Conservation (phyloP, 345 rosid species). For the Pistacia integerrima region DNA sequence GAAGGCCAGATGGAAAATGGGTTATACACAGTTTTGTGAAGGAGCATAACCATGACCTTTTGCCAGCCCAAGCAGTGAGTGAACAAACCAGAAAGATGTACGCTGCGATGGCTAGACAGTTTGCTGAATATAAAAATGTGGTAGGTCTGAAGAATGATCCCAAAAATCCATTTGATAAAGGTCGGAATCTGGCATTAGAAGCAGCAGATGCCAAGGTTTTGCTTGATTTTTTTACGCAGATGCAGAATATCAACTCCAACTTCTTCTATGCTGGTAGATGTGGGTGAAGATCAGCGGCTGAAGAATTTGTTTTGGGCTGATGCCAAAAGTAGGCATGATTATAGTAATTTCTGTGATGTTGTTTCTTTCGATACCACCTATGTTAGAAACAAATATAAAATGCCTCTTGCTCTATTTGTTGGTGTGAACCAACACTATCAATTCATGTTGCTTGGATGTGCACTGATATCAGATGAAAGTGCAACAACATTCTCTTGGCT, state of each 20-base stretch:
- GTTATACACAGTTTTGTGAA: slow-evolving; percentile 57
- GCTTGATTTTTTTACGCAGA: slow-evolving; percentile 46
- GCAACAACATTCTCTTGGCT: slow-evolving; percentile 51
- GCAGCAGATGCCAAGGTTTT: slow-evolving; percentile 45
- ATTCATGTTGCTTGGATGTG: slow-evolving; percentile 59
- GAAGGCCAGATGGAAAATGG: slow-evolving; percentile 66
- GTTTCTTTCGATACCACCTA: slow-evolving; percentile 55
- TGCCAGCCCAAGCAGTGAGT: slow-evolving; percentile 69
- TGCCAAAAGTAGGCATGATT: slow-evolving; percentile 64
- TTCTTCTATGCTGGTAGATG: slow-evolving; percentile 58
- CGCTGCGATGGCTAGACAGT: slow-evolving; percentile 62
- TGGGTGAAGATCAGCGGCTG: slow-evolving; percentile 55
- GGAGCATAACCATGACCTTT: slow-evolving; percentile 69
- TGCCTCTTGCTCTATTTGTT: slow-evolving; percentile 57
- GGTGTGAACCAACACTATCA: slow-evolving; percentile 69
- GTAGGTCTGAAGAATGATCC: slow-evolving; percentile 49
- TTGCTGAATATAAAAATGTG: slow-evolving; percentile 56
- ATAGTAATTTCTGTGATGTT: slow-evolving; percentile 46
- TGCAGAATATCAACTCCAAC: slow-evolving; percentile 51
- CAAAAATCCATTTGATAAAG: slow-evolving; percentile 45
- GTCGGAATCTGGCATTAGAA: slow-evolving; percentile 41
- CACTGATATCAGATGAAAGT: slow-evolving; percentile 54
- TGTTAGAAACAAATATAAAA: slow-evolving; percentile 48
- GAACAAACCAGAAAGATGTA: slow-evolving; percentile 66
- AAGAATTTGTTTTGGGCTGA: slow-evolving; percentile 58